Conservation (phyloP, 371 early-diverging fungal species). For the Mucor plumbeus region DNA sequence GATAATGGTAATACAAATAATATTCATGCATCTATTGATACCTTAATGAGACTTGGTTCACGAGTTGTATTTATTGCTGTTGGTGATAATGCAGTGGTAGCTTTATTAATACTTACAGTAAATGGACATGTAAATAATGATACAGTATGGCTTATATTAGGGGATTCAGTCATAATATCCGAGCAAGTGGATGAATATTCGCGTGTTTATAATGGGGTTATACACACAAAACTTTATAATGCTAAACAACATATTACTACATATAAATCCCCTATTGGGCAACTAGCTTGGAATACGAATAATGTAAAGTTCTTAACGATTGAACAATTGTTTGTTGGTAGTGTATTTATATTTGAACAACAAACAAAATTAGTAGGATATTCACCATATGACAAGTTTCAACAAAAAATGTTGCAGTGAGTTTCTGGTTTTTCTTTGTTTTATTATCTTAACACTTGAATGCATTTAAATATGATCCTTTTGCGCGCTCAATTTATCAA, state of each 20-base stretch:
- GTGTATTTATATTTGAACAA: conserved; percentile 40
- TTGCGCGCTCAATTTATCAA: not conserved
- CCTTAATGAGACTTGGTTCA: conserved; percentile 13
- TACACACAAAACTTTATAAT: not conserved
- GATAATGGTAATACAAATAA: conserved; percentile 12
- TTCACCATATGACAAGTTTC: conserved; percentile 51
- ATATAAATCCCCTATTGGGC: conserved; percentile 25
- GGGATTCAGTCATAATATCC: conserved; percentile 1
- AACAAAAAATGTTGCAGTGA: conserved; percentile 25
- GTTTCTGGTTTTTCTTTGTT: not conserved
- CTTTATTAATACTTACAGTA: conserved; percentile 35
- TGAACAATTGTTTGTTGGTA: conserved; percentile 47
- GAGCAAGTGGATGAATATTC: not conserved
- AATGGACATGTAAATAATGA: conserved; percentile 44
- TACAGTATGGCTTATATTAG: conserved; percentile 45
- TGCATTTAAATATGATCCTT: conserved; percentile 22
- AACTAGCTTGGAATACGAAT: conserved; percentile 31
- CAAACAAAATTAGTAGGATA: conserved; percentile 43
- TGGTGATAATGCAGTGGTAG: not conserved
- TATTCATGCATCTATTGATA: conserved; percentile 20
- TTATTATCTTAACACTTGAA: conserved; percentile 22
- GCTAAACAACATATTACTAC: conserved; percentile 16
- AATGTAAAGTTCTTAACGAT: conserved; percentile 31
- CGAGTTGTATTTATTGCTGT: conserved; percentile 6
- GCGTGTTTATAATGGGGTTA: not conserved